Base-by-base conservation (phyloP, 805 yeast genomes). In the Suhomyces xylopsoci region DNA sequence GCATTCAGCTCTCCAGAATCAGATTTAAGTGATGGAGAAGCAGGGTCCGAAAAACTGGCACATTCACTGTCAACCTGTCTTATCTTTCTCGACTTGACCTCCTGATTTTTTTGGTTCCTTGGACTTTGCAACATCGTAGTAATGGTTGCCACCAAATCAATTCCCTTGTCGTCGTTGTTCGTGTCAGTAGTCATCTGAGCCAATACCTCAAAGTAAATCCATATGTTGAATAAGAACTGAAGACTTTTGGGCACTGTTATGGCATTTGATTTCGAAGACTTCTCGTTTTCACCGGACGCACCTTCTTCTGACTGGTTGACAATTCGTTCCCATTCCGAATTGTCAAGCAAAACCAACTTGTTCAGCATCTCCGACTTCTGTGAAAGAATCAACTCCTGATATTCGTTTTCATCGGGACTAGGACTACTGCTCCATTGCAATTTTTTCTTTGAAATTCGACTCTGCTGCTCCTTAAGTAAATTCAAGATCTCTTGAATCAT, bases 141-240 rank as follows among this genome's bases (percentile, higher is more conserved):
- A 51, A 73, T 72, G 1, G 76, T 66, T 1, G 77, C 76, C 10
- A 73, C 78, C 36, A 73, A 61, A 51, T 74, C 78, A 15, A 73
- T 65, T 0, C 78, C 78, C 49, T 69, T 72, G 51, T 70, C 76
- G 52, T 81, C 82, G 14, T 71, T 70, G 20, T 68, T 74, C 7
- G 72, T 67, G 50, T 78, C 80, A 24, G 84, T 76, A 0, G 89
- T 83, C 78, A 85, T 78, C 53, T 86, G 80, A 1, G 88, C 83
- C 53, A 85, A 66, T 3, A 85, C 88, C 64, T 85, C 89, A 58
- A 82, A 78, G 63, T 85, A 85, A 44, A 84, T 73, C 84, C 88
- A 85, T n/a, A 81, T 77, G 59, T 85, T 83, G 67, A 81, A 81
- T 41, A 83, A 66, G 51, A 81, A 81, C 55, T 76, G 82, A 22